Conservation (phyloP, 78 protist species). For the Chrysochromulina tobinii region DNA sequence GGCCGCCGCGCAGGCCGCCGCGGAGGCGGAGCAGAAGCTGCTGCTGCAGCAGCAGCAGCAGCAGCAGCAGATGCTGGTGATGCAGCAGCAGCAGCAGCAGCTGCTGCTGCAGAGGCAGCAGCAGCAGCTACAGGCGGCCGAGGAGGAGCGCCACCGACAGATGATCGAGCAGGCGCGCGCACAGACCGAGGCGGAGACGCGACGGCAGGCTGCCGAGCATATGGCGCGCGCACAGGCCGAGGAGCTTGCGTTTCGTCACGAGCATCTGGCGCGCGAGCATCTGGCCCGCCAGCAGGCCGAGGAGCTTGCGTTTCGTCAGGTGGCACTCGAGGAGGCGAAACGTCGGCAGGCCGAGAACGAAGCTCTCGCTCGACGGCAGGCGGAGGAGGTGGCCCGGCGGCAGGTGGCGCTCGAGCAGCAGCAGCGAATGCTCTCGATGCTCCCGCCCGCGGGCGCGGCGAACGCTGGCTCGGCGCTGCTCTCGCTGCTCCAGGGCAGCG, state of each 20-base stretch:
- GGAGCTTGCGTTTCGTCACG: not conserved
- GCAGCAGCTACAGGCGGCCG: not conserved
- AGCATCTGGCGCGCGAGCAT: not conserved
- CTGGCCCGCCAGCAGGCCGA: conserved; percentile 5
- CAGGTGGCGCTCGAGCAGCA: conserved; percentile 7
- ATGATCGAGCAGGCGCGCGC: not conserved
- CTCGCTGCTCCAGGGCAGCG: not conserved
- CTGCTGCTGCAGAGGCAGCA: not conserved
- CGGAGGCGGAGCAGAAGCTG: not conserved
- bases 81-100: not conserved
- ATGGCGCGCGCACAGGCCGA: not conserved
- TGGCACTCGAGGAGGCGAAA: not conserved
- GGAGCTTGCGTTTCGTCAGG: not conserved
- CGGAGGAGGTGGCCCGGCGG: not conserved
- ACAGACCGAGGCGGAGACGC: conserved; percentile 1
- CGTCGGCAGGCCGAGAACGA: not conserved
- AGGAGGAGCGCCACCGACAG: not conserved
- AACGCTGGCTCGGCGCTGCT: conserved; percentile 5
- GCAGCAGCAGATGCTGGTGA: not conserved
- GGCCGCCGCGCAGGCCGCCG: not conserved
- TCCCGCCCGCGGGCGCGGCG: not conserved
- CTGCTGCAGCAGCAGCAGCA: not conserved
- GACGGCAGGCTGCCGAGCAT: not conserved
- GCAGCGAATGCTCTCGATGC: not conserved
- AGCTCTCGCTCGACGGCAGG: not conserved